These are phyloP conservation scores for Stagonosporopsis vannaccii DNA, from an alignment of 2,329 filamentous ascomycete genomes.

Conservation along the genomic window DNA sequence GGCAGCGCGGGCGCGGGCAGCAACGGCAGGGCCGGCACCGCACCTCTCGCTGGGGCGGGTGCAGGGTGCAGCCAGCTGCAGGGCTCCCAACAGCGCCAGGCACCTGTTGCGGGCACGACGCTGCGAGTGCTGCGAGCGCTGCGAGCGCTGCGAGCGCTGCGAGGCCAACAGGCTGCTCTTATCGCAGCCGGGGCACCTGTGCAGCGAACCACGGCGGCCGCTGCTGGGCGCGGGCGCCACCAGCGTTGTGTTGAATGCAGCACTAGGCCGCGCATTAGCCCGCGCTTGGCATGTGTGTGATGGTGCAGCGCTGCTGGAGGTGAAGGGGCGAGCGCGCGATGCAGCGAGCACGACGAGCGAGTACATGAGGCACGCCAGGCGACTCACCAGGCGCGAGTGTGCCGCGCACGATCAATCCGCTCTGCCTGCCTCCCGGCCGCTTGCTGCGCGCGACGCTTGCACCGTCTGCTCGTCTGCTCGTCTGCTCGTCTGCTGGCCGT, in stretches of 20 bases:
- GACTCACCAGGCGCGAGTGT: no score
- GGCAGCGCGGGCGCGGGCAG: constrained; percentile 1
- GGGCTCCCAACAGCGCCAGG: constrained; percentile 14
- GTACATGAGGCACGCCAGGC: constrained; percentile 14
- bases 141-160: neutral
- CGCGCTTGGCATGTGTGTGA: constrained; percentile 1
- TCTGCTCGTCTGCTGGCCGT: neutral
- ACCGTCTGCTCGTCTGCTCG: neutral
- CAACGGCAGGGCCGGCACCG: neutral
- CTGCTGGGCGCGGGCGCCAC: constrained; percentile 8
- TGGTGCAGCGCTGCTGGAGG: neutral
- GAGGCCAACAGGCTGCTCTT: neutral
- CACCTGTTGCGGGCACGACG: constrained; percentile 1
- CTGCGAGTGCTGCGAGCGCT: neutral
- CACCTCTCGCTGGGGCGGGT: neutral
- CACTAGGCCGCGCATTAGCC: neutral
- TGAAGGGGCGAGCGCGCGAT: neutral
- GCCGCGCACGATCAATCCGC: no score
- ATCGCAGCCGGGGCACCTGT: neutral
- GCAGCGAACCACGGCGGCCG: constrained; percentile 4
- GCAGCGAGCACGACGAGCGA: neutral
- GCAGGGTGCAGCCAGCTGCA: constrained; percentile 5
- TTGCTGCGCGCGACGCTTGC: neutral
- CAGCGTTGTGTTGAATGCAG: constrained; percentile 13
- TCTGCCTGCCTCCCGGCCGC: no score